Evolutionary conservation across 805 yeast genomes (phyloP).

Genomic region (Zygosaccharomyces siamensis): DNA sequence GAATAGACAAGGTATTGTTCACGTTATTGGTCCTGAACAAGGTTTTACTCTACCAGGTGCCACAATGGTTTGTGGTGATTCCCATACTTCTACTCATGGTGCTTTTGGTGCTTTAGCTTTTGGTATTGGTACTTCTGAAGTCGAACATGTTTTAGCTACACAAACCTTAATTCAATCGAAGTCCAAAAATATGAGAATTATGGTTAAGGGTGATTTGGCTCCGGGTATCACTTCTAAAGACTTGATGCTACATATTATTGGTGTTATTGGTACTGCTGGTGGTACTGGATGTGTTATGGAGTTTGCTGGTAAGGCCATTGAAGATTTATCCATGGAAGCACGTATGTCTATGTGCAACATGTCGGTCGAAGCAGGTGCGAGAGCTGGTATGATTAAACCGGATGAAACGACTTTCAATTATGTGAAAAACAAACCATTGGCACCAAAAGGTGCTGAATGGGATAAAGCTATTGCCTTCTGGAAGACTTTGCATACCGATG

Average conservation of each 20-base stretch:
- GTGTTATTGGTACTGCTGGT: conserved; percentile 98
- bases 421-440: conserved; percentile 88
- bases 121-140: conserved; percentile 99
- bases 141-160: conserved; percentile 97
- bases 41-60: conserved; percentile 98
- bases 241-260: conserved; percentile 88
- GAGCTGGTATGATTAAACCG: conserved; percentile 99
- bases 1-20: conserved; percentile 95
- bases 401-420: conserved; percentile 86
- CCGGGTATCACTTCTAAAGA: conserved; percentile 96
- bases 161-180: conserved; percentile 93
- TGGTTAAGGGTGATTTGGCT: conserved; percentile 74
- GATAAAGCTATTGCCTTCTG: conserved; percentile 90
- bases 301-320: conserved; percentile 93
- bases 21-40: conserved; percentile 98
- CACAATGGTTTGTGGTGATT: conserved; percentile 98
- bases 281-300: conserved; percentile 97
- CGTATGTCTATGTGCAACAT: conserved; percentile 99
- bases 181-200: conserved; percentile 92
- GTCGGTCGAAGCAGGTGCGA: conserved; percentile 98
- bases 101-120: conserved; percentile 97
- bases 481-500: conserved; percentile 82
- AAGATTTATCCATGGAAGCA: conserved; percentile 88
- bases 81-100: conserved; percentile 98
- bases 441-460: conserved; percentile 93